These are phyloP conservation scores for Parastagonospora avenae DNA, from an alignment of 2,329 filamentous ascomycete genomes.

Conservation along the genomic window DNA sequence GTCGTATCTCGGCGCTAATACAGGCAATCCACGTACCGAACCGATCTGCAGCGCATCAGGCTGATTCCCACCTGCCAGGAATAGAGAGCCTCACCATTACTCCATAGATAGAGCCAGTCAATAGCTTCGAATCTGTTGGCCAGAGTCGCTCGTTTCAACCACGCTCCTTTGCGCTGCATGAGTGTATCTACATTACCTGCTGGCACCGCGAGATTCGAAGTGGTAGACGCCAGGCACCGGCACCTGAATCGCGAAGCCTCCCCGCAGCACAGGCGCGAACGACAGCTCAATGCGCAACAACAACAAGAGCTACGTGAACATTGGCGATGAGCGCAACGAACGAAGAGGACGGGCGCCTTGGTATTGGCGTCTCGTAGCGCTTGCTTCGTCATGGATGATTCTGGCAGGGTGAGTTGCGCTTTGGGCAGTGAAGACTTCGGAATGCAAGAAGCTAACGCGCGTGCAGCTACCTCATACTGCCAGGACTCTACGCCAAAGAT, in stretches of 20 bases:
- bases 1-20: constrained; percentile 14
- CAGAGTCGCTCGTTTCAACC: neutral
- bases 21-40: constrained; percentile 14
- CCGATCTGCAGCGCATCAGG: constrained; percentile 28
- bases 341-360: constrained; percentile 42
- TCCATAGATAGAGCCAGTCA: too few relatives aligned
- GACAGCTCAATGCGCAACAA: constrained; percentile 37
- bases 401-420: constrained; percentile 51
- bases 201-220: constrained; percentile 15
- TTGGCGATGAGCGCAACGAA: constrained; percentile 26
- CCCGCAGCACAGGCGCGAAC: constrained; percentile 22
- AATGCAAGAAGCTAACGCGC: constrained; percentile 16
- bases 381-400: constrained; percentile 54
- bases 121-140: too few relatives aligned
- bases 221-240: constrained; percentile 12
- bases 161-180: constrained; percentile 18
- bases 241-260: constrained; percentile 28
- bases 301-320: constrained; percentile 38
- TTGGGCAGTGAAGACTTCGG: neutral
- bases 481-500: constrained; percentile 52
- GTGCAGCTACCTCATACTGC: constrained; percentile 55
- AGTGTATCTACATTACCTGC: constrained; percentile 8
- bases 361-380: constrained; percentile 56
- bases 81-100: constrained; percentile 10
- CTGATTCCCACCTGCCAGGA: constrained; percentile 20